Percentiles rank a stretch among this genome's conserved stretches.
These are phyloP conservation scores for Thalassiosira delicatula DNA, from an alignment of 352 stramenopile species.

Conservation along the genomic window DNA sequence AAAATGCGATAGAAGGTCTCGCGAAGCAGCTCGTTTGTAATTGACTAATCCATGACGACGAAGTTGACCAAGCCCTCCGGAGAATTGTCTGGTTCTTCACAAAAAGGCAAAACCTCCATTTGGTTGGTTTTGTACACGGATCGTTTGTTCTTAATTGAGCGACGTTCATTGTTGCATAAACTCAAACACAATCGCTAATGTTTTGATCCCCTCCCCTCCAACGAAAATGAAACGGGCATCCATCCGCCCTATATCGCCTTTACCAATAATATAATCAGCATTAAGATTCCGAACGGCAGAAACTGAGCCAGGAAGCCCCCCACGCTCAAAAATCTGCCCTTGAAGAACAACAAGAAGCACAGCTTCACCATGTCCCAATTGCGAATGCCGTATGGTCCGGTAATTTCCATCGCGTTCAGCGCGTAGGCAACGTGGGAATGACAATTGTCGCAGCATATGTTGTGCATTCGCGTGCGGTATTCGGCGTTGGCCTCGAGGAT, in stretches of 20 bases:
- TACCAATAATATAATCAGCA: conserved; percentile 66
- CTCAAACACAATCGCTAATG: no score
- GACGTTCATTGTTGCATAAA: not conserved
- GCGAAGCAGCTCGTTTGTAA: conserved; percentile 35
- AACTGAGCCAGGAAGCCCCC: conserved; percentile 73
- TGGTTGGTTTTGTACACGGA: no score
- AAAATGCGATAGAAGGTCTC: conserved; percentile 51
- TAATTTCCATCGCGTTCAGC: conserved; percentile 79
- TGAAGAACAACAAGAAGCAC: conserved; percentile 85
- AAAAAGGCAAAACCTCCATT: no score
- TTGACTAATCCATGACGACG: no score
- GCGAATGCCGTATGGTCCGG: conserved; percentile 55
- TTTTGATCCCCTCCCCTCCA: not conserved
- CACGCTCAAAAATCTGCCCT: conserved; percentile 74
- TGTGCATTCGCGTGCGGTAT: conserved; percentile 95
- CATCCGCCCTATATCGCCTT: conserved; percentile 51
- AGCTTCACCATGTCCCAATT: conserved; percentile 87
- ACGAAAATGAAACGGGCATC: not conserved
- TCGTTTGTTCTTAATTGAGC: no score
- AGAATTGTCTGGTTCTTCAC: not conserved
- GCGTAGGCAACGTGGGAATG: conserved; percentile 93
- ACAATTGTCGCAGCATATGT: conserved; percentile 96
- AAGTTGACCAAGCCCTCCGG: no score
- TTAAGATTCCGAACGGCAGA: conserved; percentile 74
- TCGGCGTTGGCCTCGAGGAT: conserved; percentile 89